Percentiles rank a stretch among this genome's conserved stretches.
Conservation (phyloP, 768 basidiomycete species). For the Cantharellus anzutake region DNA sequence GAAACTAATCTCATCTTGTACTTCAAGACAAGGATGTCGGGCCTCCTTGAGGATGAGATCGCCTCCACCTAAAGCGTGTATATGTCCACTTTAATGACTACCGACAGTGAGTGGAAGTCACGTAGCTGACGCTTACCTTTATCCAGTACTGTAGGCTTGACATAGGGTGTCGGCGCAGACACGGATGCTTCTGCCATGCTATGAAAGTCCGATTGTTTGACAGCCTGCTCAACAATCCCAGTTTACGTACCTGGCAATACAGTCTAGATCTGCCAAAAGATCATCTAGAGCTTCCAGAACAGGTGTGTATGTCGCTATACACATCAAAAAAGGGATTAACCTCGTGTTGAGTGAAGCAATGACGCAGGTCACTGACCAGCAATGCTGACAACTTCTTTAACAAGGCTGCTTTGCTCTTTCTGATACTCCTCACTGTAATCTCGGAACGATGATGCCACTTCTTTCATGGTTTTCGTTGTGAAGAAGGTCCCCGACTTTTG, state of each 20-base stretch:
- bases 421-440: constrained; percentile 52
- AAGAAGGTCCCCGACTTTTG: constrained; percentile 80
- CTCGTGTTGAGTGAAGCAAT: background rate
- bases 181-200: constrained; percentile 88
- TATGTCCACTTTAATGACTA: background rate
- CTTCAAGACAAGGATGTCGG: constrained; percentile 89
- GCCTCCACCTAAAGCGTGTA: constrained; percentile 39
- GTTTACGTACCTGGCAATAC: constrained; percentile 56
- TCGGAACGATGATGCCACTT: constrained; percentile 48
- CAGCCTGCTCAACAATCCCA: background rate
- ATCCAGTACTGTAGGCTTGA: constrained; percentile 63
- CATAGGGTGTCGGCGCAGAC: constrained; percentile 70
- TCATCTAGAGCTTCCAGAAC: constrained; percentile 72
- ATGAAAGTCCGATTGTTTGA: background rate
- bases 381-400: constrained; percentile 84
- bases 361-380: constrained; percentile 38
- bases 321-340: background rate
- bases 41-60: constrained; percentile 68
- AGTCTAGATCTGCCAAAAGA: constrained; percentile 77
- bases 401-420: constrained; percentile 58
- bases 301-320: constrained; percentile 75
- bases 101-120: background rate
- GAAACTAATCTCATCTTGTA: constrained; percentile 88
- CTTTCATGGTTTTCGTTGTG: constrained; percentile 57
- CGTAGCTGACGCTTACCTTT: constrained; percentile 31